These are phyloP conservation scores for Cucumis cinereus DNA, from an alignment of 306 rosid genomes.

Conservation along the genomic window DNA sequence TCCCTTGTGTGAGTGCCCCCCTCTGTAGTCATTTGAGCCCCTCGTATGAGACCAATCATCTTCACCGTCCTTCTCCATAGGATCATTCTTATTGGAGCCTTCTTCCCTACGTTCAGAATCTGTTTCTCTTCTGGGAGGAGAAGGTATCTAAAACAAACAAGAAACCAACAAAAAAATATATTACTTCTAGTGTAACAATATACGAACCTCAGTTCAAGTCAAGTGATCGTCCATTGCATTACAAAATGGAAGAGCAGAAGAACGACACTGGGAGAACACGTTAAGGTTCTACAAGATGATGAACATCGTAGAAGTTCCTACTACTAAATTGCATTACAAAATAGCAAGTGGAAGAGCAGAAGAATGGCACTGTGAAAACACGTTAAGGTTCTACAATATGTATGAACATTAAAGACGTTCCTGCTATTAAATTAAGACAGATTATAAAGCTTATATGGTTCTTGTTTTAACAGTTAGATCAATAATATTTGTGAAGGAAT, in stretches of 20 bases:
- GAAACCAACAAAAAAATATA: not conserved
- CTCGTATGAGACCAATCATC: constrained; percentile 21
- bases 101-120: constrained; percentile 25
- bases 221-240: not conserved
- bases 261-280: not conserved
- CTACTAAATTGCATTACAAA: not conserved
- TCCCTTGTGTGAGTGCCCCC: constrained; percentile 8
- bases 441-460: not conserved
- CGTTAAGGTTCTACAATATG: not conserved
- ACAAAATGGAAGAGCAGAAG: not conserved
- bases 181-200: not conserved
- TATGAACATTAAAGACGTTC: not conserved
- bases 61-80: constrained; percentile 21
- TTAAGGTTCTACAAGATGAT: not conserved
- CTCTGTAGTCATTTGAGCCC: constrained; percentile 21
- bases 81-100: constrained; percentile 22
- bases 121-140: constrained; percentile 64
- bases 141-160: constrained; percentile 43
- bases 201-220: not conserved
- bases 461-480: not conserved
- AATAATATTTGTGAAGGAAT: not conserved
- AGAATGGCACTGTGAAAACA: not conserved
- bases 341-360: not conserved
- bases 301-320: not conserved
- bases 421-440: not conserved